Conservation (phyloP, 2,329 filamentous ascomycete genomes). For the Arthroderma uncinatum region DNA sequence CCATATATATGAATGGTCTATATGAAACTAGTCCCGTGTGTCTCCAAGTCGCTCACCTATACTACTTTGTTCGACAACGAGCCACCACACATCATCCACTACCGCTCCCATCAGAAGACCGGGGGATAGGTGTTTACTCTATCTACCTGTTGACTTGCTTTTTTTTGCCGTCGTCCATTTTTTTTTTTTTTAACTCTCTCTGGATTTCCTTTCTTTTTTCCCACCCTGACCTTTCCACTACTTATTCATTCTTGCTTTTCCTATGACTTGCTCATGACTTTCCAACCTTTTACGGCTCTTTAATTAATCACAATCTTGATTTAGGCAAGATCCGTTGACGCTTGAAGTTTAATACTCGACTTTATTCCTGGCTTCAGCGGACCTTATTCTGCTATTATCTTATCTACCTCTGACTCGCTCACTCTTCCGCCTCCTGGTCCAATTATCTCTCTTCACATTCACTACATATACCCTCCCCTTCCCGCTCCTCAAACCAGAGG, state of each 20-base stretch:
- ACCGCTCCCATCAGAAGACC: not conserved
- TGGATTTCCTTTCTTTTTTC: not conserved
- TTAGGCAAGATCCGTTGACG: conserved; percentile 7
- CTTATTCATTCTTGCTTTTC: conserved; percentile 1
- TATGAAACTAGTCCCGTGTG: conserved; percentile 7
- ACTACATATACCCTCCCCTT: conserved; percentile 6
- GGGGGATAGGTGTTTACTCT: not conserved
- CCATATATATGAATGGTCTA: conserved; percentile 1
- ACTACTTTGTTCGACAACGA: not conserved
- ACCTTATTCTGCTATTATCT: conserved; percentile 2
- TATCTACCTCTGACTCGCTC: conserved; percentile 4
- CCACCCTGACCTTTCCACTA: not conserved
- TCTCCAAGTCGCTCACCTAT: not conserved
- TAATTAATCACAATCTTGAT: conserved; percentile 8
- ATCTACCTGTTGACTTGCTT: not conserved
- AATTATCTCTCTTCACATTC: not conserved
- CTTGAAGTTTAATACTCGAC: conserved; percentile 6
- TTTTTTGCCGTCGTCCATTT: not conserved
- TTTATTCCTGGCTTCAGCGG: conserved; percentile 7
- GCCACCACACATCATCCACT: not conserved
- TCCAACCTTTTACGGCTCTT: conserved; percentile 7
- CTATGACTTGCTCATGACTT: conserved; percentile 7
- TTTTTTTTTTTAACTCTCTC: not conserved
- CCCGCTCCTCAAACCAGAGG: not conserved
- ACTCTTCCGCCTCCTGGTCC: not conserved